phyloP scores from a whole-genome alignment of 768 basidiomycete genomes.

The Rubroboletus pulcherrimus region DNA sequence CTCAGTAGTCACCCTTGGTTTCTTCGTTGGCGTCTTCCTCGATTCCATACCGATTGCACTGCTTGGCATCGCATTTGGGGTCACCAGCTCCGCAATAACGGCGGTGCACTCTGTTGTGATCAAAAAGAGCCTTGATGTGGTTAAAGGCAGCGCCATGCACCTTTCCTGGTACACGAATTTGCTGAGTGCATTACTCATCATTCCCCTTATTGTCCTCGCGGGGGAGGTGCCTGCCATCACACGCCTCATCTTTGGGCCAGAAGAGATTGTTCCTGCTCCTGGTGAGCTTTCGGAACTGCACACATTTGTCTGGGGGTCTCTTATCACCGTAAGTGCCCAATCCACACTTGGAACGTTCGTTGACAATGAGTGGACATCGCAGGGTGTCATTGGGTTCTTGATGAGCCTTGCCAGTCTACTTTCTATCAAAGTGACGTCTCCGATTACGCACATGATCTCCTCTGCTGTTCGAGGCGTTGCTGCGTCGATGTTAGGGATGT shows the following conservation, averaged over 20 bases:
- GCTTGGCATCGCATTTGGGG: conserved; percentile 75
- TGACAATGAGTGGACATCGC: background rate
- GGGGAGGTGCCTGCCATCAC: conserved; percentile 70
- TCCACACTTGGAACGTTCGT: background rate
- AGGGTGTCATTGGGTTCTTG: conserved; percentile 88
- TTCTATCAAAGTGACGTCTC: conserved; percentile 96
- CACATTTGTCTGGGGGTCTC: conserved; percentile 76
- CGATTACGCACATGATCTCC: conserved; percentile 96
- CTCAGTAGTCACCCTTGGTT: conserved; percentile 82
- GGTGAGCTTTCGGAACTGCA: conserved; percentile 45
- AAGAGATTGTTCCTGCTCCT: conserved; percentile 34
- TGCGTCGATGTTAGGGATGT: conserved; percentile 79
- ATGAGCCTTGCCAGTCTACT: conserved; percentile 92
- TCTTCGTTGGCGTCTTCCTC: conserved; percentile 84
- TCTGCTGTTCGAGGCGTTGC: conserved; percentile 94
- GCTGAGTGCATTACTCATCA: conserved; percentile 65
- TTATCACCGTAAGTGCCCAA: conserved; percentile 59
- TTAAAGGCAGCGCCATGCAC: conserved; percentile 78
- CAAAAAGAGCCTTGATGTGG: conserved; percentile 77
- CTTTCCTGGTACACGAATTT: conserved; percentile 93
- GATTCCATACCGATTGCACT: conserved; percentile 58
- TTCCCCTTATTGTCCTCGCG: conserved; percentile 67
- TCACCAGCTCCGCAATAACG: conserved; percentile 81
- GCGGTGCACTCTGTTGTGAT: conserved; percentile 92
- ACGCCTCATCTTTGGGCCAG: conserved; percentile 52